Evolutionary conservation across 2,329 filamentous ascomycete species (phyloP).

Genomic region (Monilinia vaccinii-corymbosi): DNA sequence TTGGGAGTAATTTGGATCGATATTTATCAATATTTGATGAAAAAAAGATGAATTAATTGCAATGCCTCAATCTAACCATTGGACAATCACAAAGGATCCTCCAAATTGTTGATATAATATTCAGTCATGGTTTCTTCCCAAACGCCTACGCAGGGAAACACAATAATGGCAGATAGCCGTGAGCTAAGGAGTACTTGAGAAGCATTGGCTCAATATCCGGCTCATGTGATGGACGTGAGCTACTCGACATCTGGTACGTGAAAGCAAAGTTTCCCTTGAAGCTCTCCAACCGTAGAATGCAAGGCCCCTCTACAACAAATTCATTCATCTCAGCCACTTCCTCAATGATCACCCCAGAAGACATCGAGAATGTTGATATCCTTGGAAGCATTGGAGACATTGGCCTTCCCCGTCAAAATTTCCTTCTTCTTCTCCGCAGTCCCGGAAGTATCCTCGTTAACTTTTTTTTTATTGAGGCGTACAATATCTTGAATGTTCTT

Average conservation of each 20-base stretch:
- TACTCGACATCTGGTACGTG: not conserved
- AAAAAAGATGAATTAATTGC: not conserved
- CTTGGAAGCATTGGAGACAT: no score
- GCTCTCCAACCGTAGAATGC: accelerated
- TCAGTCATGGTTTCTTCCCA: not conserved
- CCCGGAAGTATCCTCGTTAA: not conserved
- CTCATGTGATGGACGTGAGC: not conserved
- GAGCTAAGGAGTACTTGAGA: not conserved
- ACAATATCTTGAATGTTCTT: not conserved
- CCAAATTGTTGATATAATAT: not conserved
- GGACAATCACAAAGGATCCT: not conserved
- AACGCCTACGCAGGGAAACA: not conserved
- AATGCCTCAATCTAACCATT: not conserved
- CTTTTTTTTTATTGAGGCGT: not conserved
- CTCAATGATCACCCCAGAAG: not conserved
- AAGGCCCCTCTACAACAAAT: accelerated
- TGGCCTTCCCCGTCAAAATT: not conserved
- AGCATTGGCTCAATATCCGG: not conserved
- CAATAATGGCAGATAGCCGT: not conserved
- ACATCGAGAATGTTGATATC: not conserved
- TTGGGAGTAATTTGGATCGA: no score
- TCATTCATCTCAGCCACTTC: no score
- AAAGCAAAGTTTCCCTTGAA: no score
- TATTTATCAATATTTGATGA: not conserved
- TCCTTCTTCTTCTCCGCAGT: not conserved